Conservation (phyloP, 2,329 filamentous ascomycete species). For the Arthroderma sp. region DNA sequence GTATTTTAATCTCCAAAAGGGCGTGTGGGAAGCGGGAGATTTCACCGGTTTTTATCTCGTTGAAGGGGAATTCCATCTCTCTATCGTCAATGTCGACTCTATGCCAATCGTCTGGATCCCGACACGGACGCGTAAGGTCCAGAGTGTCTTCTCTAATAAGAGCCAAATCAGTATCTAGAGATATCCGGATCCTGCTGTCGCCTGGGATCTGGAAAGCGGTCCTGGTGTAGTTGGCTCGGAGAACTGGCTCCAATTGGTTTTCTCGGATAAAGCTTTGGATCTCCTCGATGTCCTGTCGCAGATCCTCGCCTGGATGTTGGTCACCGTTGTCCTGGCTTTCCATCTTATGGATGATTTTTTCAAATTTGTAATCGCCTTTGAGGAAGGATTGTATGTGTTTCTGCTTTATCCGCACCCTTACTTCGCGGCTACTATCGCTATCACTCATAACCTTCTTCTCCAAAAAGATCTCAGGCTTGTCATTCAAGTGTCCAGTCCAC, state of each 20-base stretch:
- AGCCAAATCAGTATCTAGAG: conserved; percentile 82
- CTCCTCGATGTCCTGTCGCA: conserved; percentile 58
- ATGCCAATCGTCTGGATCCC: conserved; percentile 82
- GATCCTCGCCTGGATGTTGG: conserved; percentile 50
- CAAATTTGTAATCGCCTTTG: conserved; percentile 76
- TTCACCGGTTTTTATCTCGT: conserved; percentile 76
- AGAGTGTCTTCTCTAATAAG: conserved; percentile 67
- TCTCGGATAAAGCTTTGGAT: conserved; percentile 71
- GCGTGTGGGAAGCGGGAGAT: conserved; percentile 83
- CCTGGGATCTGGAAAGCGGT: conserved; percentile 94
- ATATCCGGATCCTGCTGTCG: conserved; percentile 79
- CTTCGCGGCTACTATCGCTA: conserved; percentile 64
- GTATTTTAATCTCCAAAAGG: conserved; percentile 83
- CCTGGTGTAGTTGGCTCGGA: conserved; percentile 85
- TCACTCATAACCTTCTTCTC: conserved; percentile 81
- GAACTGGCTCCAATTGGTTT: conserved; percentile 64
- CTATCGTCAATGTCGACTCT: conserved; percentile 74
- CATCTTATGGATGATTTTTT: conserved; percentile 81
- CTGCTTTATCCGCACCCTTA: conserved; percentile 74
- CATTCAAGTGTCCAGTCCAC: conserved; percentile 77
- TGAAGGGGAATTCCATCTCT: conserved; percentile 77
- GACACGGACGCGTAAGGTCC: conserved; percentile 71
- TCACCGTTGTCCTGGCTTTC: conserved; percentile 55
- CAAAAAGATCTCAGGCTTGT: conserved; percentile 66
- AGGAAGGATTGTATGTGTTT: conserved; percentile 87